Conservation (phyloP, 441 rosid genomes). For the Aleurites moluccanus region DNA sequence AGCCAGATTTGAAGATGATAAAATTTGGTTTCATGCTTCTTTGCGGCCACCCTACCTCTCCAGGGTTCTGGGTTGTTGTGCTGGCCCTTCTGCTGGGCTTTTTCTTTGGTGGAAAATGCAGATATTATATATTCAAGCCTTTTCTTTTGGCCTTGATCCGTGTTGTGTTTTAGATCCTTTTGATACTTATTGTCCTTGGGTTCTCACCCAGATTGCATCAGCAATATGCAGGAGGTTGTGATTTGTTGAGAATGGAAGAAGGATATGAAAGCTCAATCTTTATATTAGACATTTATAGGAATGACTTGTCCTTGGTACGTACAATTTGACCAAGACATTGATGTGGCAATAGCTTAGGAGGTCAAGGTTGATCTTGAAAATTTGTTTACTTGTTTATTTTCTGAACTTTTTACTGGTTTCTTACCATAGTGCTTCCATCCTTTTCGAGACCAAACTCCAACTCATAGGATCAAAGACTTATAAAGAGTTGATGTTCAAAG, state of each 20-base stretch:
- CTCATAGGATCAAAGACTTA: not conserved
- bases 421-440: not conserved
- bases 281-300: not conserved
- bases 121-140: not conserved
- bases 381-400: not conserved
- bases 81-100: not conserved
- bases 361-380: not conserved
- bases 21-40: not conserved
- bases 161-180: not conserved
- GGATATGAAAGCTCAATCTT: not conserved
- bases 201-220: not conserved
- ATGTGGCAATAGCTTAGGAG: not conserved
- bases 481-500: not conserved
- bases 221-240: not conserved
- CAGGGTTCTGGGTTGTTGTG: not conserved
- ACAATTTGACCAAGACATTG: not conserved
- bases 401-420: not conserved
- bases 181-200: not conserved
- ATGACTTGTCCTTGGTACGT: not conserved
- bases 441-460: not conserved
- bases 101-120: not conserved
- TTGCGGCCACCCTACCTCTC: not conserved
- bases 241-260: not conserved
- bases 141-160: not conserved
- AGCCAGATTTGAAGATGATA: not conserved